These are phyloP conservation scores for Aquilaria malaccensis DNA, from an alignment of 345 rosid genomes.

Conservation along the genomic window DNA sequence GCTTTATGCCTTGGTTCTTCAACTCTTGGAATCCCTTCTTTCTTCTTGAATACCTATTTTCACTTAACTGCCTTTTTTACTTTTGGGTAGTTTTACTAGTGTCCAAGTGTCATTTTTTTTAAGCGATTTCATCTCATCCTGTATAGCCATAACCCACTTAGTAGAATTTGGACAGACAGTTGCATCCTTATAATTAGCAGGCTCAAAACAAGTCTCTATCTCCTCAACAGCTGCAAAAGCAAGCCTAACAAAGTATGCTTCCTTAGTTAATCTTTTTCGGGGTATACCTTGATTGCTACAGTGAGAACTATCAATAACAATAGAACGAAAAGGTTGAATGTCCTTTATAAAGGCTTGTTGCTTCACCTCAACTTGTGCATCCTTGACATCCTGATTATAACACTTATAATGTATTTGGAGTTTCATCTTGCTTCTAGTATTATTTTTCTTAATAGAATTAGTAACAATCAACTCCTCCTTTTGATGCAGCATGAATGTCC, in stretches of 20 bases:
- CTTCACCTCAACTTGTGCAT: not conserved
- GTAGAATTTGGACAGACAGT: not conserved
- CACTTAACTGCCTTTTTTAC: not conserved
- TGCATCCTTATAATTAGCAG: not conserved
- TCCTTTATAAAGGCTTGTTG: not conserved
- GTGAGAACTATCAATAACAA: not conserved
- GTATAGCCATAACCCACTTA: not conserved
- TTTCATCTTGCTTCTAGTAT: not conserved
- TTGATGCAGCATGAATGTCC: no score
- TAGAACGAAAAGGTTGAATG: not conserved
- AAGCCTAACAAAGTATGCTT: no score
- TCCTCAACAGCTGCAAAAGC: not conserved
- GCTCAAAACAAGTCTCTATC: not conserved
- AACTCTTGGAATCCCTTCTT: no score
- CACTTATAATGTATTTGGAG: not conserved
- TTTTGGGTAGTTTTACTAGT: not conserved
- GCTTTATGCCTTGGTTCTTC: not conserved
- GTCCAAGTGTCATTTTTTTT: not conserved
- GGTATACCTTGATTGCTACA: not conserved
- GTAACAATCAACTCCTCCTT: no score
- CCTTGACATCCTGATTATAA: not conserved
- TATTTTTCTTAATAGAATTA: not conserved
- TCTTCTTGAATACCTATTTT: not conserved
- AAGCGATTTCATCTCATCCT: not conserved
- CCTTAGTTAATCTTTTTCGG: not conserved